Evolutionary conservation across 2,329 filamentous ascomycete species (phyloP).

Genomic region (Cladosporium sp.): DNA sequence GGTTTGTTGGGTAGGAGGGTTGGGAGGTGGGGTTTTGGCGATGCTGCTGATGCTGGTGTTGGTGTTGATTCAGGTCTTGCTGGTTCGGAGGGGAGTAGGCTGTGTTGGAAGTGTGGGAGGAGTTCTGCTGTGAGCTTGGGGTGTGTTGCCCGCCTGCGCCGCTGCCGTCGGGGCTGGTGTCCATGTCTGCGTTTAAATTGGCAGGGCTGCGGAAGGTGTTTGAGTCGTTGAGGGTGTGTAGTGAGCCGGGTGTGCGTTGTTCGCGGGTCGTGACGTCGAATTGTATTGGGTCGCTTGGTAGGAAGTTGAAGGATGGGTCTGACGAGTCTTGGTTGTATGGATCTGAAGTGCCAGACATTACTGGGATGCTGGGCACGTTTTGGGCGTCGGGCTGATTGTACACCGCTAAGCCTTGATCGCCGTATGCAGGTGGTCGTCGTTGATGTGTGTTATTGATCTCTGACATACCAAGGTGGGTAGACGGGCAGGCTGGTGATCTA

Average conservation of each 20-base stretch:
- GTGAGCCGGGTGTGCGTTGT: slow-evolving; percentile 24
- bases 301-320: neutral
- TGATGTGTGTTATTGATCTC: neutral
- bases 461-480: slow-evolving; percentile 15
- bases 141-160: slow-evolving; percentile 21
- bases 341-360: neutral
- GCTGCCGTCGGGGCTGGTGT: slow-evolving; percentile 28
- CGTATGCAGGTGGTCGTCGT: slow-evolving; percentile 14
- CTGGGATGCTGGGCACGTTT: slow-evolving; percentile 1
- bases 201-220: slow-evolving; percentile 21
- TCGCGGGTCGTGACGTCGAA: slow-evolving; percentile 24
- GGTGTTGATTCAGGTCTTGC: slow-evolving; percentile 12
- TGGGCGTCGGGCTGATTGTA: slow-evolving; percentile 19
- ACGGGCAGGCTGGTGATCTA: slow-evolving; percentile 17
- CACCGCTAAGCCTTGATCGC: slow-evolving; percentile 21
- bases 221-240: slow-evolving; percentile 14
- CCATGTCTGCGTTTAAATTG: slow-evolving; percentile 24
- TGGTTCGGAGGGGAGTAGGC: slow-evolving; percentile 25
- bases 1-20: neutral
- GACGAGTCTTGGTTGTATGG: neutral
- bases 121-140: slow-evolving; percentile 24
- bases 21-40: neutral
- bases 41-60: slow-evolving; percentile 7
- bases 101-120: slow-evolving; percentile 25
- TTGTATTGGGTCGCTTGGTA: neutral